These are phyloP conservation scores for Dissoconium aciculare DNA, from an alignment of 2,329 filamentous ascomycete species.

Conservation along the genomic window DNA sequence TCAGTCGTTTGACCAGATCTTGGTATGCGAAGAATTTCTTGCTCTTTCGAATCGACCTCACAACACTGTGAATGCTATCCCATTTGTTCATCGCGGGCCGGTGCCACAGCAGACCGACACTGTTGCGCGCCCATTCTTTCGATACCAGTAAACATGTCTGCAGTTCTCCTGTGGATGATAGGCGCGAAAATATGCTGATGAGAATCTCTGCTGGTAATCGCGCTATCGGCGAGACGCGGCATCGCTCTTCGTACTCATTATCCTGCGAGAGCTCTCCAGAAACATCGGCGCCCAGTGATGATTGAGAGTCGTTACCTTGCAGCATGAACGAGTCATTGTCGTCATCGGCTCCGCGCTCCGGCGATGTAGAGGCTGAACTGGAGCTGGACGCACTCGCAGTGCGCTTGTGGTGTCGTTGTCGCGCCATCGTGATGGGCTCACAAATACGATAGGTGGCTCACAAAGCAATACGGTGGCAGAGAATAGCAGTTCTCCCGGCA, in stretches of 20 bases:
- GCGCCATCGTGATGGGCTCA: slow-evolving; percentile 18
- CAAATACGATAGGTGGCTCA: too few species aligned
- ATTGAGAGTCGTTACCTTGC: slow-evolving; percentile 76
- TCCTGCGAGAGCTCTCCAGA: slow-evolving; percentile 42
- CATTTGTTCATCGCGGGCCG: slow-evolving; percentile 80
- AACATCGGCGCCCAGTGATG: slow-evolving; percentile 66
- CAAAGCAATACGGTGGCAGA: too few species aligned
- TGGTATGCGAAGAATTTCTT: slow-evolving; percentile 79
- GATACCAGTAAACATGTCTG: slow-evolving; percentile 87
- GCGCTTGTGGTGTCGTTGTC: slow-evolving; percentile 16
- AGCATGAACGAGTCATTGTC: slow-evolving; percentile 87
- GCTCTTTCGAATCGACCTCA: slow-evolving; percentile 55
- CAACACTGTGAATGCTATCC: slow-evolving; percentile 66
- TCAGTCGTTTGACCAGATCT: slow-evolving; percentile 81
- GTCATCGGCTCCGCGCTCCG: slow-evolving; percentile 62
- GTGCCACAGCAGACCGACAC: slow-evolving; percentile 89
- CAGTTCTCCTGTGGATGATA: slow-evolving; percentile 58
- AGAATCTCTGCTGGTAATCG: slow-evolving; percentile 86
- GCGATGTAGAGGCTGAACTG: slow-evolving; percentile 58
- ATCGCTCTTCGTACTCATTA: slow-evolving; percentile 50
- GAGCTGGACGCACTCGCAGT: slow-evolving; percentile 24
- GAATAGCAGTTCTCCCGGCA: too few species aligned
- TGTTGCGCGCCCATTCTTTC: slow-evolving; percentile 81
- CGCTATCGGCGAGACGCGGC: slow-evolving; percentile 63
- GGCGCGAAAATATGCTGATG: slow-evolving; percentile 78